Percentiles rank a stretch among this genome's conserved stretches.
These are phyloP conservation scores for Vigna angularis DNA, from an alignment of 306 rosid species.

Conservation along the genomic window DNA sequence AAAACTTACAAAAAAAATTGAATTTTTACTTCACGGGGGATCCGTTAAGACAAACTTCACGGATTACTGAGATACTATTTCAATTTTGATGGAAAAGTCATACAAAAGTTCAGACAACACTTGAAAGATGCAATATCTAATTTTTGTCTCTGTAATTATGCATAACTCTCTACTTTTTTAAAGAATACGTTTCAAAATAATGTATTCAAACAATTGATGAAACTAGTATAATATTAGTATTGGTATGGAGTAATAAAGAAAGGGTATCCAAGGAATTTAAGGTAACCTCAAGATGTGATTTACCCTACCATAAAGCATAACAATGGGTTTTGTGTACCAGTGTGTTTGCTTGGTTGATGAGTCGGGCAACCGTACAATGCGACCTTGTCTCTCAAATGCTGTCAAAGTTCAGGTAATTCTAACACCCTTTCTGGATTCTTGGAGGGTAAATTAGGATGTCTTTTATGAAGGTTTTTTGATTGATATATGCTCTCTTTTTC, in stretches of 20 bases:
- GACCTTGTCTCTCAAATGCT: slow-evolving; percentile 91
- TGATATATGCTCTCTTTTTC: slow-evolving; percentile 1
- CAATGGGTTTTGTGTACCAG: slow-evolving; percentile 46
- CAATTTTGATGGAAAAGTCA: neutral
- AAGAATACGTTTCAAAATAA: neutral
- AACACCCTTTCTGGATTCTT: neutral
- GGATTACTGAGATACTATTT: no score
- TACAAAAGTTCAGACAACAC: no score
- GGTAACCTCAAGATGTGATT: neutral
- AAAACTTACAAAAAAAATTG: no score
- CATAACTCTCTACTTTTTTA: no score
- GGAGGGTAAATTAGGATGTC: neutral
- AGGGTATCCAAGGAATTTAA: neutral
- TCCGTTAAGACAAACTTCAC: no score
- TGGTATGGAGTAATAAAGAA: neutral
- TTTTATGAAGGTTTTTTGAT: neutral
- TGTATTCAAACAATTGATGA: no score
- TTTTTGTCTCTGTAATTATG: neutral
- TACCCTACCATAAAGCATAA: neutral
- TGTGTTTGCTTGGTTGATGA: slow-evolving; percentile 98
- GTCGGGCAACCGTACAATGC: slow-evolving; percentile 89
- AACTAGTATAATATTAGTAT: no score
- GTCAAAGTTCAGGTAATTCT: slow-evolving; percentile 79
- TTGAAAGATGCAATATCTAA: neutral
- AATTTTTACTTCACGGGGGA: no score